Evolutionary conservation across 2,329 filamentous ascomycete genomes (phyloP).

Genomic region (Cladosporium cucumerinum): DNA sequence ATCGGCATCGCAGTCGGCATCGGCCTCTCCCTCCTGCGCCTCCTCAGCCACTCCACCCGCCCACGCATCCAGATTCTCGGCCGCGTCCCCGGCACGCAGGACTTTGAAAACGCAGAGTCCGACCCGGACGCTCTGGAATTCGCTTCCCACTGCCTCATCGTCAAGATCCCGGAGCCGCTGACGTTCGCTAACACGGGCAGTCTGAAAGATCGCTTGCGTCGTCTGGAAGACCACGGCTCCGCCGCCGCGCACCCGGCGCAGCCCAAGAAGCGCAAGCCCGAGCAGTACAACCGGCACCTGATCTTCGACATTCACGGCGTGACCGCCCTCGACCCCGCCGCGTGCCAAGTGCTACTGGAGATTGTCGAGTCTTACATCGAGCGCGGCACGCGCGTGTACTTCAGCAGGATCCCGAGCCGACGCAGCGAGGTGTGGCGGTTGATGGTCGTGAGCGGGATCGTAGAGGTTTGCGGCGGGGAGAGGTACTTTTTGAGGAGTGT

Average conservation of each 20-base stretch:
- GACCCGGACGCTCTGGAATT: constrained; percentile 62
- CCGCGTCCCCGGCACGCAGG: constrained; percentile 75
- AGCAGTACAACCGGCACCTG: constrained; percentile 77
- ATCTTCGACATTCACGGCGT: constrained; percentile 99
- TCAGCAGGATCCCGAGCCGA: constrained; percentile 55
- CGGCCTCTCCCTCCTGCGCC: constrained; percentile 80
- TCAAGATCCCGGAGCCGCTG: constrained; percentile 94
- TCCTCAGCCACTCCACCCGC: constrained; percentile 85
- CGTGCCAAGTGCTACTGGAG: constrained; percentile 84
- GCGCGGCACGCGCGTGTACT: constrained; percentile 73
- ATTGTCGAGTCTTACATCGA: constrained; percentile 81
- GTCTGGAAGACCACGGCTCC: constrained; percentile 89
- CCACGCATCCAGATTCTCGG: constrained; percentile 95
- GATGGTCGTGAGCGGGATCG: constrained; percentile 77
- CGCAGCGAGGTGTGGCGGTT: constrained; percentile 63
- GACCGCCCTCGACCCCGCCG: constrained; percentile 87
- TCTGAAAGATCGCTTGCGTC: constrained; percentile 74
- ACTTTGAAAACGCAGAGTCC: constrained; percentile 80
- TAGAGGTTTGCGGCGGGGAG: constrained; percentile 75
- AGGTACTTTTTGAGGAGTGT: constrained; percentile 78
- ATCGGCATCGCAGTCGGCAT: constrained; percentile 93
- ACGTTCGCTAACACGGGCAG: constrained; percentile 92
- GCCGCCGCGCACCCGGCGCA: constrained; percentile 79
- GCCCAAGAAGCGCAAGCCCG: constrained; percentile 70
- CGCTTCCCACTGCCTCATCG: constrained; percentile 86